These are phyloP conservation scores for Apiospora pterosperma DNA, from an alignment of 2,329 filamentous ascomycete genomes.

Conservation along the genomic window DNA sequence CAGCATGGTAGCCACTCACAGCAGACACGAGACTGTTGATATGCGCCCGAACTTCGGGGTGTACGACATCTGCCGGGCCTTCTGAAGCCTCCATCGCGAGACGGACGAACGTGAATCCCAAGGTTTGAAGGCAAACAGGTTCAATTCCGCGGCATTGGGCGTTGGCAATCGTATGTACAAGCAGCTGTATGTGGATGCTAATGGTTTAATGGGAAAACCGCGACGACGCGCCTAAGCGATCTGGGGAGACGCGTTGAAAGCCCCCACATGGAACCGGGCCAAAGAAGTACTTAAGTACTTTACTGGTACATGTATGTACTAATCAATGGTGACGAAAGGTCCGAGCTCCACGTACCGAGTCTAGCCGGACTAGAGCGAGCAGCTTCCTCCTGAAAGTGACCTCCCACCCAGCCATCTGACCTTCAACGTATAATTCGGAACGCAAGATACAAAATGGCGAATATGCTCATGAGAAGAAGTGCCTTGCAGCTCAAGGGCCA, in stretches of 20 bases:
- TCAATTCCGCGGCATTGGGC: background rate
- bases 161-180: background rate
- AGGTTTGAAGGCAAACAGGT: background rate
- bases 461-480: conserved; percentile 35
- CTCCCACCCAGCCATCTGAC: background rate
- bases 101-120: conserved; percentile 9
- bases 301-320: too few relatives aligned
- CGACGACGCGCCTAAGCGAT: background rate
- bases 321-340: background rate
- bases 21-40: conserved; percentile 92
- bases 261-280: background rate
- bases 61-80: conserved; percentile 61
- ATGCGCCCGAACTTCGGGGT: conserved; percentile 89
- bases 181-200: background rate
- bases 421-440: background rate
- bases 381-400: background rate
- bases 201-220: conserved; percentile 1
- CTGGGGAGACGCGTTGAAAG: background rate
- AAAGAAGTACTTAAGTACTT: background rate
- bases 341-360: conserved; percentile 4
- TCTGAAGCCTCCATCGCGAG: conserved; percentile 53
- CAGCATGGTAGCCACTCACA: conserved; percentile 49
- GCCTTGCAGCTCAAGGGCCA: conserved; percentile 25
- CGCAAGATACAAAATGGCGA: conserved; percentile 31
- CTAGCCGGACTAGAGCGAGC: conserved; percentile 7